Evolutionary conservation across 2,329 filamentous ascomycete species (phyloP), one percentile per base, ranked within the genome.

Genomic region (Epichloe festucae): DNA sequence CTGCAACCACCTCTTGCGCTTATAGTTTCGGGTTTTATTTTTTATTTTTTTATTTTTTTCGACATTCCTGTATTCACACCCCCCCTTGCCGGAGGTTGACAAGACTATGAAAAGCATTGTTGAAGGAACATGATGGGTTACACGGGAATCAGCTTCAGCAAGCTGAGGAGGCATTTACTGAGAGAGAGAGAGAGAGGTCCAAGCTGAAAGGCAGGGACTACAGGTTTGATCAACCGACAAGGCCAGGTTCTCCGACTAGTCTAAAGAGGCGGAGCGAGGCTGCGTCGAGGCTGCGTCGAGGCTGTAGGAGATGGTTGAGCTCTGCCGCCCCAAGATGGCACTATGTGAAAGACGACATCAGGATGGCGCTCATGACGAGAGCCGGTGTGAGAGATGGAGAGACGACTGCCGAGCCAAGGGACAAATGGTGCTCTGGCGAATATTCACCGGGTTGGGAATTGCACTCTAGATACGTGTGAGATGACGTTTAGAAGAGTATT

Each of bases 101-200:
- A 44, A 52, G 42, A 38, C 27, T 41, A 49, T 49, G 46, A 48
- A 48, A 45, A 49, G 46, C 46, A 41, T 52, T 45, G 27, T 51
- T 39, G 46, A 45, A 41, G 17, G 23, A 52, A 21, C 23, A 45
- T 44, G 34, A 43, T 41, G 8, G 44, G 35, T 36, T 34, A 27
- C 38, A 52, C 19, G 41, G 39, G 39, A 44, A 8, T 23, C 31
- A 39, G n/a, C 36, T 41, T 17, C 46, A 34, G 38, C 21, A n/a
- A 19, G 14, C 14, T 19, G 23, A 21, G 1, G 21, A 15, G 46
- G 19, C 35, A 48, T 31, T 39, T 39, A 23, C 46, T 15, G n/a
- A 19, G 21, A 39, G 23, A 39, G 35, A 23, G 23, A 23, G 23
- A 27, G 23, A 27, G 19, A 43, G 8, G 17, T 4, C 31, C 27